Percentiles rank a stretch among this genome's conserved stretches.
Evolutionary conservation across 2,329 filamentous ascomycete genomes (phyloP).

Genomic region (Monilinia fructigena): DNA sequence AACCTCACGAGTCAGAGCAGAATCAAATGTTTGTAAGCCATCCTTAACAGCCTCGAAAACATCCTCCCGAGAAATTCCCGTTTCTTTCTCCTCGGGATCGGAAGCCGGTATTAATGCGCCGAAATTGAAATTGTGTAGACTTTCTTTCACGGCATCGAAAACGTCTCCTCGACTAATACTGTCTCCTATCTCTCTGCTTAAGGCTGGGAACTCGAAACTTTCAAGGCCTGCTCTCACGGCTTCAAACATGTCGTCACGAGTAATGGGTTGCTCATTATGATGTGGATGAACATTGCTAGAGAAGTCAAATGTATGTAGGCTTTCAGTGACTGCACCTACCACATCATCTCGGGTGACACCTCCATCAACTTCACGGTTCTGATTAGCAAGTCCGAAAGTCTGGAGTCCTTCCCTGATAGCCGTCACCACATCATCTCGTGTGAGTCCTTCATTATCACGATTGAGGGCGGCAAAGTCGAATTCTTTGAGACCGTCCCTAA

Average conservation of each 20-base stretch:
- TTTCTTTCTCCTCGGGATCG: slow-evolving; percentile 50
- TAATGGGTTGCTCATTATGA: slow-evolving; percentile 53
- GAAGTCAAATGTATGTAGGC: slow-evolving; percentile 80
- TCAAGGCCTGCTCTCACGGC: slow-evolving; percentile 62
- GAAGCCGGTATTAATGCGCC: slow-evolving; percentile 36
- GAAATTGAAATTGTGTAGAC: slow-evolving; percentile 52
- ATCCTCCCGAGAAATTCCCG: slow-evolving; percentile 69
- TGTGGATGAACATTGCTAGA: slow-evolving; percentile 58
- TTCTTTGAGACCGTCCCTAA: slow-evolving; percentile 81
- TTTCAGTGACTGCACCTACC: slow-evolving; percentile 80
- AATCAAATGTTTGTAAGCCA: slow-evolving; percentile 44
- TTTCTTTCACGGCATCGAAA: slow-evolving; percentile 73
- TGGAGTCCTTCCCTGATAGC: slow-evolving; percentile 85
- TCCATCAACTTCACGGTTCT: slow-evolving; percentile 53
- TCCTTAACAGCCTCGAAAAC: slow-evolving; percentile 79
- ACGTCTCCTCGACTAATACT: slow-evolving; percentile 76
- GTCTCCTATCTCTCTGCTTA: slow-evolving; percentile 42
- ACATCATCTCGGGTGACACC: slow-evolving; percentile 67
- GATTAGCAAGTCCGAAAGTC: slow-evolving; percentile 65
- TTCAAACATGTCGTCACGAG: slow-evolving; percentile 61
- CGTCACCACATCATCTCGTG: slow-evolving; percentile 78
- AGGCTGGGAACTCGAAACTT: slow-evolving; percentile 48
- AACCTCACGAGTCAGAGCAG: slow-evolving; percentile 19
- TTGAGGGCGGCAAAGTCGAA: slow-evolving; percentile 68
- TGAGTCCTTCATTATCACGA: slow-evolving; percentile 70